phyloP scores from a whole-genome alignment of 2,329 filamentous ascomycete genomes.

The Cladosporium halotolerans region DNA sequence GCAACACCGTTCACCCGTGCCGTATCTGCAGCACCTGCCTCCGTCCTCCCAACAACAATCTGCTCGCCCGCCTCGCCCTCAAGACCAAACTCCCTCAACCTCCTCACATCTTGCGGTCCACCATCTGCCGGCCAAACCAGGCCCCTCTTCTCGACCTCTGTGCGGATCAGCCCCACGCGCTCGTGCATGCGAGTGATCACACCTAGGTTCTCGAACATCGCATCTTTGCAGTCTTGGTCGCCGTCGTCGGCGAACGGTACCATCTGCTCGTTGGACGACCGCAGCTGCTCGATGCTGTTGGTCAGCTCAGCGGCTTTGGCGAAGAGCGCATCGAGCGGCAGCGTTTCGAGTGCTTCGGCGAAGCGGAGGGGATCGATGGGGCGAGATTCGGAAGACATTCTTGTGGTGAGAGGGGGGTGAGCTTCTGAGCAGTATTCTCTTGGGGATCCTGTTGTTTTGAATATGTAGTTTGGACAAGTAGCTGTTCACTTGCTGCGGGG shows the following conservation, averaged over 20 bases:
- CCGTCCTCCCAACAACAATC: constrained; percentile 16
- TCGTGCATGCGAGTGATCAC: constrained; percentile 64
- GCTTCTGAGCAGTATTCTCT: background rate
- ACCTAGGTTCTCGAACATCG: constrained; percentile 63
- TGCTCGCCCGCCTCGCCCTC: constrained; percentile 17
- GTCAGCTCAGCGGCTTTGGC: constrained; percentile 69
- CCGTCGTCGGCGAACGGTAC: constrained; percentile 59
- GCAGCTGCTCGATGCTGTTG: constrained; percentile 68
- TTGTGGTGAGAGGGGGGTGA: background rate
- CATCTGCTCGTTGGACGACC: constrained; percentile 68
- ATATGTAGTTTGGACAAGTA: too few species aligned
- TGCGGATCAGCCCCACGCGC: constrained; percentile 57
- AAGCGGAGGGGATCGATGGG: constrained; percentile 30
- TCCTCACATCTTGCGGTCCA: constrained; percentile 5
- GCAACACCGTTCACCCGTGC: constrained; percentile 13
- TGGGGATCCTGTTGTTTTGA: too few species aligned
- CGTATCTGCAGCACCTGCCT: constrained; percentile 4
- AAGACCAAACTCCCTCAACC: constrained; percentile 11
- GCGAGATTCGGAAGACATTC: constrained; percentile 17
- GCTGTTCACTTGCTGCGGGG: too few species aligned
- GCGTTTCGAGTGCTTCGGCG: constrained; percentile 56
- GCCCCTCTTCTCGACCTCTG: constrained; percentile 59
- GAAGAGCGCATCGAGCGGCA: constrained; percentile 61
- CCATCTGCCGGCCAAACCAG: constrained; percentile 43
- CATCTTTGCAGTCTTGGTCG: constrained; percentile 65